phyloP scores from a whole-genome alignment of 306 rosid genomes.

The Sphenostylis stenocarpa region DNA sequence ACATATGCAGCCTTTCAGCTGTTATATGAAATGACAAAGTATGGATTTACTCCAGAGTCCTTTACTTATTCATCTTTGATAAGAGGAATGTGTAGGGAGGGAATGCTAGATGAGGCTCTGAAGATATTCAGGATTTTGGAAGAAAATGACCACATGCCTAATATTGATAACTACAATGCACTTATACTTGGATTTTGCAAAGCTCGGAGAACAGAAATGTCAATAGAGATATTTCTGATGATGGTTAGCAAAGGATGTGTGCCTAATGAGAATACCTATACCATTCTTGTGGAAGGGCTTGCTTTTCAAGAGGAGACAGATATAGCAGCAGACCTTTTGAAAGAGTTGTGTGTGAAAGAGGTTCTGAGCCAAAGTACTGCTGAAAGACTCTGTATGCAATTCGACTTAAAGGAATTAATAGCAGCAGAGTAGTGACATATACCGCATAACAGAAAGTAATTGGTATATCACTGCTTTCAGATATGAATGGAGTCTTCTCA shows the following conservation, averaged over 20 bases:
- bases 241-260: slow-evolving; percentile 66
- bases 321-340: slow-evolving; percentile 59
- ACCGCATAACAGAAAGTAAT: slow-evolving; percentile 23
- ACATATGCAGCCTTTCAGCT: slow-evolving; percentile 84
- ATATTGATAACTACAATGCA: slow-evolving; percentile 74
- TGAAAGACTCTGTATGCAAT: slow-evolving; percentile 76
- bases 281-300: slow-evolving; percentile 81
- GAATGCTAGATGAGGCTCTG: slow-evolving; percentile 81
- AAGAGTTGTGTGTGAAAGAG: slow-evolving; percentile 53
- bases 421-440: slow-evolving; percentile 30
- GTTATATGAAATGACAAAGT: slow-evolving; percentile 75
- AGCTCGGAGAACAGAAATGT: slow-evolving; percentile 57
- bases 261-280: slow-evolving; percentile 81
- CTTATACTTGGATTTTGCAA: slow-evolving; percentile 80
- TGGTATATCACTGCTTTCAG: slow-evolving; percentile 19
- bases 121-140: slow-evolving; percentile 77
- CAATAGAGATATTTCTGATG: slow-evolving; percentile 61
- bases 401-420: slow-evolving; percentile 50
- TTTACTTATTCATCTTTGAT: slow-evolving; percentile 80
- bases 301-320: slow-evolving; percentile 68
- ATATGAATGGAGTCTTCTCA: slow-evolving; percentile 29
- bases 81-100: slow-evolving; percentile 87
- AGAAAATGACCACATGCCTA: slow-evolving; percentile 59
- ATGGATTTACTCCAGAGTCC: slow-evolving; percentile 81
- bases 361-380: slow-evolving; percentile 67